Base-by-base conservation (phyloP, 306 rosid species). In the Spatholobus suberectus region DNA sequence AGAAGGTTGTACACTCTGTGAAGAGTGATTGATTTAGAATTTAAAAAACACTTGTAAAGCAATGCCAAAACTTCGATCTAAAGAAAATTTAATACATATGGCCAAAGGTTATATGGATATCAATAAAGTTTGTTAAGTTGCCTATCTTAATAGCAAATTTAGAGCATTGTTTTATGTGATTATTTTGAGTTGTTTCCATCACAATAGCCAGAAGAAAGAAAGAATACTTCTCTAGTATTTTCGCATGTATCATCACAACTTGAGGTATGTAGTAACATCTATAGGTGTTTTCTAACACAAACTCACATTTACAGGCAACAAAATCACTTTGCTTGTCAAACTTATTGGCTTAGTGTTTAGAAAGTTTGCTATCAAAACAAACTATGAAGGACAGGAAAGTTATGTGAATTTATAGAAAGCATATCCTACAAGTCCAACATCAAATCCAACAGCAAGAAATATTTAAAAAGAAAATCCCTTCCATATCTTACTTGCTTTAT, bases 401-500 rank as follows among this genome's bases (percentile, higher is more conserved):
- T 13, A 15, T 68, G 44, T 1, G 3, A 43, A 55, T 29, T 71
- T 27, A 40, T 2, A 7, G n/a, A 41, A 38, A 4, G 46, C 15
- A 55, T 1, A 32, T 46, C 62, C 32, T 57, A 11, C 8, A 7
- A 40, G 61, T 76, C 26, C 29, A 69, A 18, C 67, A 51, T 68
- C 23, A 44, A 75, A 82, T 17, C 34, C 75, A 75, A 17, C 2
- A 73, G 41, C 37, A 21, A 59, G 12, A 79, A 46, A 35, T 4
- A 38, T 14, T 2, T 2, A 65, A 18, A 23, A 14, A 70, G 3
- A 18, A 10, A 79, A 68, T 9, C 10, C 21, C 35, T 70, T 55
- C 47, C 8, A 41, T 66, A 77, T 49, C 90, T 80, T 86, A 93
- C 98, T 54, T 86, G 91, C 61, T 81, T 88, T 73, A 54, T 86